Conservation (phyloP, 2,329 filamentous ascomycete genomes). For the Epichloe baconii region DNA sequence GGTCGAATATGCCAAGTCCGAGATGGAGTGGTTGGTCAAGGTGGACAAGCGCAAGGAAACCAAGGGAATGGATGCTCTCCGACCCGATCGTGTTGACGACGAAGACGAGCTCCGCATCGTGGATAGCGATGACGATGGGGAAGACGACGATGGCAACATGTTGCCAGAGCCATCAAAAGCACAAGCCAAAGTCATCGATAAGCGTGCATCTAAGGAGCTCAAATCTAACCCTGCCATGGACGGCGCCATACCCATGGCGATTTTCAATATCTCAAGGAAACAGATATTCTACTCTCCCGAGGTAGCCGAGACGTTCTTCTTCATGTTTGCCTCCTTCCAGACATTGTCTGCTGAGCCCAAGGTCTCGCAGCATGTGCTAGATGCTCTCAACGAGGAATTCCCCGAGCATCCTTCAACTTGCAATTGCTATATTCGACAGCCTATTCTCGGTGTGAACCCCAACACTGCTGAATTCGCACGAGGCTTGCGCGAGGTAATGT, state of each 20-base stretch:
- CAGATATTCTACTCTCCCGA: slow-evolving; percentile 56
- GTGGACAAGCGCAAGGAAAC: slow-evolving; percentile 60
- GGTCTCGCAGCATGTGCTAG: slow-evolving; percentile 63
- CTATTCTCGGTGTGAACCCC: slow-evolving; percentile 51
- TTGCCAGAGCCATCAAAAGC: slow-evolving; percentile 31
- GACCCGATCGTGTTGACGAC: slow-evolving; percentile 35
- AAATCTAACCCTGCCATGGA: slow-evolving; percentile 71
- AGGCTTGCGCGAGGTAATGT: slow-evolving; percentile 53
- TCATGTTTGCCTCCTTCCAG: slow-evolving; percentile 60
- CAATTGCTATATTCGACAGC: slow-evolving; percentile 58
- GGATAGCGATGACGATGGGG: slow-evolving; percentile 33
- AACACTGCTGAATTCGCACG: slow-evolving; percentile 59
- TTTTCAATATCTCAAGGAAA: slow-evolving; percentile 77
- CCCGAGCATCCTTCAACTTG: slow-evolving; percentile 50
- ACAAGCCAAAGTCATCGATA: slow-evolving; percentile 31
- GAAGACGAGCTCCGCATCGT: slow-evolving; percentile 32
- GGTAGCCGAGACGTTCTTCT: slow-evolving; percentile 66
- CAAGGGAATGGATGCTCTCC: slow-evolving; percentile 25
- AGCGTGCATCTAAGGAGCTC: slow-evolving; percentile 36
- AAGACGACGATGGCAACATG: slow-evolving; percentile 27
- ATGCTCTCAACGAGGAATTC: slow-evolving; percentile 44
- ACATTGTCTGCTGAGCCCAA: slow-evolving; percentile 49
- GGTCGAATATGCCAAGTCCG: slow-evolving; percentile 80
- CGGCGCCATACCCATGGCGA: slow-evolving; percentile 85
- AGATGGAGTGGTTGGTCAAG: slow-evolving; percentile 83